Conservation (phyloP, 306 rosid genomes). For the Vigna trinervia region DNA sequence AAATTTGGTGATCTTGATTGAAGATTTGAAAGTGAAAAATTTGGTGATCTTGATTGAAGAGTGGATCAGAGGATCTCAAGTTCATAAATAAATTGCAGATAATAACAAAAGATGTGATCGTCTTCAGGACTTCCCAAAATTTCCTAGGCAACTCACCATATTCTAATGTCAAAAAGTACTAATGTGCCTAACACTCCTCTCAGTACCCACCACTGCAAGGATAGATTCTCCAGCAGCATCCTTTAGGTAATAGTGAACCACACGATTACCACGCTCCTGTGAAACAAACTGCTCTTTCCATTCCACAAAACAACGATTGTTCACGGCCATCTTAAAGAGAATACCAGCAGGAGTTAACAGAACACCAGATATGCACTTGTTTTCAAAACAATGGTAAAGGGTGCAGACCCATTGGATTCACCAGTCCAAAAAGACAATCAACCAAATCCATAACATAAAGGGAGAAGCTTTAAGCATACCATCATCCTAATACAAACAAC, state of each 20-base stretch:
- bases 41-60: no score
- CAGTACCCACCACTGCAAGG: constrained; percentile 96
- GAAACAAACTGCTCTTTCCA: constrained; percentile 97
- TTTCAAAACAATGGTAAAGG: constrained; percentile 50
- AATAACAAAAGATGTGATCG: no score
- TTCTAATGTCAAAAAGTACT: no score
- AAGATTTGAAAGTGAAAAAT: no score
- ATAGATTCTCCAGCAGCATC: constrained; percentile 86
- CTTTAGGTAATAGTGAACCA: constrained; percentile 95
- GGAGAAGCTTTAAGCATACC: constrained; percentile 43
- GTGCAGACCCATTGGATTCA: constrained; percentile 39
- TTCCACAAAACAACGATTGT: constrained; percentile 72
- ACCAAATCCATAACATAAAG: constrained; percentile 41
- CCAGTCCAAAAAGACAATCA: constrained; percentile 31
- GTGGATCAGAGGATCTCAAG: no score
- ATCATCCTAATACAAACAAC: constrained; percentile 30
- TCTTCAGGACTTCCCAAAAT: no score
- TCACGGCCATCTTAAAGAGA: constrained; percentile 59
- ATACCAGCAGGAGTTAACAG: constrained; percentile 34
- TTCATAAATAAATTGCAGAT: no score
- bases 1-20: no score
- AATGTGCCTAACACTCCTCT: constrained; percentile 95
- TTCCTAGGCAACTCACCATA: no score
- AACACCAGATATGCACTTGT: constrained; percentile 47
- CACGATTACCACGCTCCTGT: constrained; percentile 92